Percentiles rank a stretch among this genome's conserved stretches.
Evolutionary conservation across 805 yeast species (phyloP).

Genomic region (Yarrowia deformans): DNA sequence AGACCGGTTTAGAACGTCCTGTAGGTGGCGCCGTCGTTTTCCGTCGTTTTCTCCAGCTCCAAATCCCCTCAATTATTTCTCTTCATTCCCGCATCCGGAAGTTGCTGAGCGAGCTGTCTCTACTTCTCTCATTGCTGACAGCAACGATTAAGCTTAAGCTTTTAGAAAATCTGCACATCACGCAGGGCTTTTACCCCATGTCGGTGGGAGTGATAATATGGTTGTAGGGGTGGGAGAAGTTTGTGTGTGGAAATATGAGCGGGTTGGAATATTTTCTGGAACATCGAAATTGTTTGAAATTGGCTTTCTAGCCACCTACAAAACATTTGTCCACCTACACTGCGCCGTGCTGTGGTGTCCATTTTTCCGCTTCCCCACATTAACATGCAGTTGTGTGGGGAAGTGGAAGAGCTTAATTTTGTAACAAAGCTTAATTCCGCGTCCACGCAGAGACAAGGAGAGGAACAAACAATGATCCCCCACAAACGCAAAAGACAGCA

Average conservation of each 20-base stretch:
- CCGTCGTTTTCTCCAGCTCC: not conserved
- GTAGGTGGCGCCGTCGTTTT: no score
- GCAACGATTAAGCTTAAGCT: constrained; percentile 1
- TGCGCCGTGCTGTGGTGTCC: not conserved
- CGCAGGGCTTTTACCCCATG: constrained; percentile 37
- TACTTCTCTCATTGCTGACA: constrained; percentile 14
- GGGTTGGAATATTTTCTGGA: no score
- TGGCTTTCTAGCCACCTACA: no score
- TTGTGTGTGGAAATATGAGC: not conserved
- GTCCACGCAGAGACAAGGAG: constrained; percentile 18
- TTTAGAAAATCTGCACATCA: constrained; percentile 26
- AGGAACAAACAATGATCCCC: constrained; percentile 23
- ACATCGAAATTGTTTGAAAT: no score
- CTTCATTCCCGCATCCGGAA: constrained; percentile 28
- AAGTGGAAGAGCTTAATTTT: constrained; percentile 25
- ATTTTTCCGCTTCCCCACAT: constrained; percentile 32
- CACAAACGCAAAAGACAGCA: not conserved
- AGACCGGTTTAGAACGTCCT: not conserved
- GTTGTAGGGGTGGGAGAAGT: no score
- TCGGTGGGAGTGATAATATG: not conserved
- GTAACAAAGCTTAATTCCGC: constrained; percentile 11
- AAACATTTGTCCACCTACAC: no score
- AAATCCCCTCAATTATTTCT: not conserved
- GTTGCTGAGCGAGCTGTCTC: constrained; percentile 10
- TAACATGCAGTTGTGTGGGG: constrained; percentile 39